Evolutionary conservation across 2,329 filamentous ascomycete genomes (phyloP).

Genomic region (Lecanicillium sp.): DNA sequence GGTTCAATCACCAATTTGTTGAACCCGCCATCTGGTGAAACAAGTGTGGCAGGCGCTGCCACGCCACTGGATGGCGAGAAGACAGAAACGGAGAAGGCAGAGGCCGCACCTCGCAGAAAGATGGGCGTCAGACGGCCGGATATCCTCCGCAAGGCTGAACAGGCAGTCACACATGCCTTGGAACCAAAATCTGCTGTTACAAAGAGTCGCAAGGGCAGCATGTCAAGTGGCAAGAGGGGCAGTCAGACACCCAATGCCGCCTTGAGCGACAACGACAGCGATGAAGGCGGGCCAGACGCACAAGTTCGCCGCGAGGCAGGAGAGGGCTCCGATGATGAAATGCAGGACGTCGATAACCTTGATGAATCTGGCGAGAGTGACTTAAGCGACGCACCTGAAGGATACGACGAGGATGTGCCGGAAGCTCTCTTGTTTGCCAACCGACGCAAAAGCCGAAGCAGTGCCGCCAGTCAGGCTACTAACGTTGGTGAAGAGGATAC

Average conservation of each 20-base stretch:
- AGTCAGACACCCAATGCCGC: slow-evolving; percentile 29
- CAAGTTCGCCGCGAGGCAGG: slow-evolving; percentile 28
- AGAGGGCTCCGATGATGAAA: slow-evolving; percentile 29
- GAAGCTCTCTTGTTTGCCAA: slow-evolving; percentile 46
- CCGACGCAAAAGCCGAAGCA: slow-evolving; percentile 1
- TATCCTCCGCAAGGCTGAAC: slow-evolving; percentile 54
- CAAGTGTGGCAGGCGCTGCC: slow-evolving; percentile 23
- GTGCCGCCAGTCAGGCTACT: slow-evolving; percentile 15
- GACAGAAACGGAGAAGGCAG: slow-evolving; percentile 32
- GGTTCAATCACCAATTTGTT: slow-evolving; percentile 30
- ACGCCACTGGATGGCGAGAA: slow-evolving; percentile 32
- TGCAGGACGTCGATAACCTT: slow-evolving; percentile 31
- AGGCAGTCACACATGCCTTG: slow-evolving; percentile 42
- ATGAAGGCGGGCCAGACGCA: slow-evolving; percentile 31
- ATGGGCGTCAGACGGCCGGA: slow-evolving; percentile 46
- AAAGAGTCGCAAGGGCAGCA: slow-evolving; percentile 44
- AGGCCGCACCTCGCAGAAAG: slow-evolving; percentile 31
- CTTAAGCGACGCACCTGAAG: slow-evolving; percentile 54
- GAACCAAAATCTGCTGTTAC: slow-evolving; percentile 37
- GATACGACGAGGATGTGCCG: slow-evolving; percentile 50
- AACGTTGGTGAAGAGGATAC: slow-evolving; percentile 14
- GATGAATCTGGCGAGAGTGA: slow-evolving; percentile 61
- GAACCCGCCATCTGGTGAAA: slow-evolving; percentile 32
- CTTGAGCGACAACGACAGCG: slow-evolving; percentile 29
- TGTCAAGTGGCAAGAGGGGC: slow-evolving; percentile 41